These are phyloP conservation scores for Berkeleyomyces rouxiae DNA, from an alignment of 2,329 filamentous ascomycete genomes.

Conservation along the genomic window DNA sequence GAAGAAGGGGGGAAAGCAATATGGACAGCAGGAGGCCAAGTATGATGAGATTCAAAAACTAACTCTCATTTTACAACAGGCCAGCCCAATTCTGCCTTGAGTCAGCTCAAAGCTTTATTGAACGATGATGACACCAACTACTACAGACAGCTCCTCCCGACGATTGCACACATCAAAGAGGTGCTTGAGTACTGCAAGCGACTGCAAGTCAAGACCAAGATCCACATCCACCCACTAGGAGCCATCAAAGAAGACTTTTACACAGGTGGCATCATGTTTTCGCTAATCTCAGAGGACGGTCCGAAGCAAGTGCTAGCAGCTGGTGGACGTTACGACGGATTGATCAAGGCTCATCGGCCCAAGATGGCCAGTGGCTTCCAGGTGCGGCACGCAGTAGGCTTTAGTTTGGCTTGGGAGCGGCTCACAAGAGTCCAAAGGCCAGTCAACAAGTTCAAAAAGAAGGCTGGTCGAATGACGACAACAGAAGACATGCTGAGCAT, in stretches of 20 bases:
- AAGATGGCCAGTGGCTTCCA: constrained; percentile 44
- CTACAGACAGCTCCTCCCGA: constrained; percentile 57
- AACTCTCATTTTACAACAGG: constrained; percentile 24
- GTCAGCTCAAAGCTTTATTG: constrained; percentile 41
- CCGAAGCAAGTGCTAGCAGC: constrained; percentile 77
- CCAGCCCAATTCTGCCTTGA: constrained; percentile 38
- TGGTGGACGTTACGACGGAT: constrained; percentile 77
- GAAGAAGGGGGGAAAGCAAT: neutral
- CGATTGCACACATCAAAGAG: constrained; percentile 63
- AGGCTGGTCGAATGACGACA: constrained; percentile 26
- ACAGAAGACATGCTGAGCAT: constrained; percentile 40
- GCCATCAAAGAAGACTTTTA: constrained; percentile 90
- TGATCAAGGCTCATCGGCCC: constrained; percentile 71
- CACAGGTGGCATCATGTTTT: constrained; percentile 68
- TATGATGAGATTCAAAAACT: no score
- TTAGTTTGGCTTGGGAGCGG: constrained; percentile 78
- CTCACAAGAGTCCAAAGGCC: constrained; percentile 49
- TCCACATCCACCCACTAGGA: constrained; percentile 71
- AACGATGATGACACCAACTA: constrained; percentile 47
- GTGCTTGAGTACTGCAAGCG: constrained; percentile 62
- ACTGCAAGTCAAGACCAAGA: constrained; percentile 57
- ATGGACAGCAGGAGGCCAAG: neutral
- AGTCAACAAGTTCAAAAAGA: constrained; percentile 49
- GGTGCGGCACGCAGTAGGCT: constrained; percentile 72
- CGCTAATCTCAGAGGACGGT: constrained; percentile 76